Evolutionary conservation across 169 alveolate species (phyloP).

Genomic region (Toxoplasma gondii): DNA sequence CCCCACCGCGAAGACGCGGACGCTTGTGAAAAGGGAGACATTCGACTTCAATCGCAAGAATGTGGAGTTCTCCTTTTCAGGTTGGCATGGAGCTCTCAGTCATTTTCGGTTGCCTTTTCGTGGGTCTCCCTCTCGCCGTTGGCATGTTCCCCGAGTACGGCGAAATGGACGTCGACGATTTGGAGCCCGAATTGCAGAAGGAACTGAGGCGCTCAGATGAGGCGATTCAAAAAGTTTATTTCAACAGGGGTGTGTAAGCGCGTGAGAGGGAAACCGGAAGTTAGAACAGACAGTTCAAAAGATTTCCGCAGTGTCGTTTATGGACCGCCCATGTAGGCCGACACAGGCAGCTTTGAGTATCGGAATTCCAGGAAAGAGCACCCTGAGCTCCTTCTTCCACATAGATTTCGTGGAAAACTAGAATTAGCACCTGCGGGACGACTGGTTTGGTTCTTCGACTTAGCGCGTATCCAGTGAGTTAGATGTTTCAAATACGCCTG

Average conservation of each 20-base stretch:
- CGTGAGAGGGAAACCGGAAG: neutral
- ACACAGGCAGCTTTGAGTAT: neutral
- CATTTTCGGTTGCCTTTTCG: slow-evolving; percentile 56
- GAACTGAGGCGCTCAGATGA: neutral
- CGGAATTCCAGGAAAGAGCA: no score
- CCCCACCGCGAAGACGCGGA: no score
- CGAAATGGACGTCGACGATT: neutral
- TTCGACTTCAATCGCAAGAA: no score
- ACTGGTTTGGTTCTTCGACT: no score
- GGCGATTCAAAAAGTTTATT: slow-evolving; percentile 10
- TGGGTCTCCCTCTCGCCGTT: slow-evolving; percentile 65
- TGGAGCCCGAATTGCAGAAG: slow-evolving; percentile 39
- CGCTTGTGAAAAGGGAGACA: no score
- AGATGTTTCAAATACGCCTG: no score
- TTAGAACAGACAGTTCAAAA: no score
- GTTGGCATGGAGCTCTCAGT: slow-evolving; percentile 48
- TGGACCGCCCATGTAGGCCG: neutral
- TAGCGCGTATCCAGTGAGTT: no score
- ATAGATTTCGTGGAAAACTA: no score
- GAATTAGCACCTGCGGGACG: no score
- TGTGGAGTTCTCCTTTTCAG: slow-evolving; percentile 1
- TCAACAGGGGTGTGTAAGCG: slow-evolving; percentile 55
- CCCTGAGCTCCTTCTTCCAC: no score
- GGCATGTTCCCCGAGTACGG: slow-evolving; percentile 51
- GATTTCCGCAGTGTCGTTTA: neutral